Percentiles rank a stretch among this genome's conserved stretches.
Conservation (phyloP, 805 yeast genomes). For the Scheffersomyces coipomensis region DNA sequence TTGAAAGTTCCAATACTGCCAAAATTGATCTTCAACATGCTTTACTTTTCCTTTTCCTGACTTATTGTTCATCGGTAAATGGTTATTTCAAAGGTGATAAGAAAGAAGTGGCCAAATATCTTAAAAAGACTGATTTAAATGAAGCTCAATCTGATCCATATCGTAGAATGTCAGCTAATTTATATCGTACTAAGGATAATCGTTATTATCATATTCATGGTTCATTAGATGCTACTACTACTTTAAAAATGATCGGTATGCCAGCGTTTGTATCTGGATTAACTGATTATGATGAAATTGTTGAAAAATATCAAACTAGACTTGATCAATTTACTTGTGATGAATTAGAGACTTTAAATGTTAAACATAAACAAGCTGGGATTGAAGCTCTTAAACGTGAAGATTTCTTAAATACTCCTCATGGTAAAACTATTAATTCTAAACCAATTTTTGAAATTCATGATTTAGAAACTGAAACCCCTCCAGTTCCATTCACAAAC, state of each 20-base stretch:
- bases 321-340: slow-evolving; percentile 20
- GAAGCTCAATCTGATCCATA: slow-evolving; percentile 14
- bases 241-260: slow-evolving; percentile 30
- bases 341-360: slow-evolving; percentile 25
- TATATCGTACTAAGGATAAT: slow-evolving; percentile 28
- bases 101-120: slow-evolving; percentile 8
- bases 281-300: slow-evolving; percentile 21
- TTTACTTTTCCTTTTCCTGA: slow-evolving; percentile 26
- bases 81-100: slow-evolving; percentile 24
- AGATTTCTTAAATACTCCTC: slow-evolving; percentile 23
- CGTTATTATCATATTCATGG: slow-evolving; percentile 31
- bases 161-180: slow-evolving; percentile 30
- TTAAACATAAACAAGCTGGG: slow-evolving; percentile 29
- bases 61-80: slow-evolving; percentile 27
- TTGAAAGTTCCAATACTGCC: slow-evolving; percentile 7
- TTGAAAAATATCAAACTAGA: slow-evolving; percentile 16
- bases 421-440: slow-evolving; percentile 20
- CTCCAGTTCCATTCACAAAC: slow-evolving; percentile 15
- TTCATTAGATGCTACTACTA: slow-evolving; percentile 25
- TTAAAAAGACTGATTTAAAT: slow-evolving; percentile 8
- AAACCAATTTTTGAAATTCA: slow-evolving; percentile 22
- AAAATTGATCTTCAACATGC: slow-evolving; percentile 22
- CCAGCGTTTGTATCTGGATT: slow-evolving; percentile 21
- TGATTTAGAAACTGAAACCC: slow-evolving; percentile 18
- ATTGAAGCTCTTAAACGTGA: slow-evolving; percentile 24